Base-by-base conservation (phyloP, 768 basidiomycete genomes). In the Udeniomyces megalosporus region DNA sequence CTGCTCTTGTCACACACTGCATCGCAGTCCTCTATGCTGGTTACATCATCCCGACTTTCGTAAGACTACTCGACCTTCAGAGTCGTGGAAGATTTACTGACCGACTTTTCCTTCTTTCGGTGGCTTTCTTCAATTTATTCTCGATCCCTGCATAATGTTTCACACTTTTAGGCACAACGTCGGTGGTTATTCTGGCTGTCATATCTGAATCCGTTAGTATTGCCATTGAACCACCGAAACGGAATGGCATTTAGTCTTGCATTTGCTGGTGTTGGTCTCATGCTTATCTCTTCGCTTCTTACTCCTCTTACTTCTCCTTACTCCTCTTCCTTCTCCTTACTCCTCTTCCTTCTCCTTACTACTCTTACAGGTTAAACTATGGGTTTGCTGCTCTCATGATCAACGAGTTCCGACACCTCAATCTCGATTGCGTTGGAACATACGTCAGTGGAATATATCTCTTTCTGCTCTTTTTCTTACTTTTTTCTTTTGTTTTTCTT, bases 351-450 rank as follows among this genome's bases (percentile, higher is more conserved):
- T 38, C 28, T 62, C 54, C n/a, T n/a, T 62, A 62, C 42, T 61
- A 66, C 58, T 50, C 69, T 7, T 66, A 70, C 51, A 68, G 68
- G 1, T 61, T 69, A 28, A 67, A 69, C 14, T 70, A 68, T 59
- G 64, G 60, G 1, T 68, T 71, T 66, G 71, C 71, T 56, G 67
- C 71, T 0, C 58, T 68, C 60, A 66, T 66, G 63, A 42, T 50
- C 15, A 70, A 69, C 61, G 69, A 70, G 64, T 67, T 72, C 61
- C 44, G 61, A 44, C 63, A 67, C 14, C 58, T 67, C 31, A 66
- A 68, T n/a, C 26, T 63, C 47, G 22, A 14, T 22, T 63, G 61
- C 29, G 55, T 12, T 35, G 55, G 69, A 62, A 17, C 57, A 11
- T 61, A 53, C 44, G 42, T 55, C 29, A 69, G 69, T 58, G 47